Conservation (phyloP, 1,139 yeast genomes). For the Candida mesenterica region DNA sequence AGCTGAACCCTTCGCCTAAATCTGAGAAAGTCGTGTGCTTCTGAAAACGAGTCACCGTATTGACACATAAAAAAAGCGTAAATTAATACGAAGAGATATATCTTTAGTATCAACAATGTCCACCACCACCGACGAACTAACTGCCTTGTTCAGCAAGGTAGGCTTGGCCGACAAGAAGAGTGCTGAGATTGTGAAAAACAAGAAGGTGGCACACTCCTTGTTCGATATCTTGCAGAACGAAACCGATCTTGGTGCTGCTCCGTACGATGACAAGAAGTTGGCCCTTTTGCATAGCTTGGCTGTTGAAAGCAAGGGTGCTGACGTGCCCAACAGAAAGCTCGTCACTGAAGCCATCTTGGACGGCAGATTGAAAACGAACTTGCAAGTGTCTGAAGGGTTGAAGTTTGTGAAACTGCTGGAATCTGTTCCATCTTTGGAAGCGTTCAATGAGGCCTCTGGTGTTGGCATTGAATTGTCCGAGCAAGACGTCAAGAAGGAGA, state of each 20-base stretch:
- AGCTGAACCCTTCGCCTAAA: too few species aligned
- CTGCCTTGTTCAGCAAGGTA: slow-evolving; percentile 50
- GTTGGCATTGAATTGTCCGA: slow-evolving; percentile 75
- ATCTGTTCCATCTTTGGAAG: slow-evolving; percentile 36
- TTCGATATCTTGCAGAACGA: slow-evolving; percentile 53
- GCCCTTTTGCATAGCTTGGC: slow-evolving; percentile 78
- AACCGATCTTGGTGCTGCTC: slow-evolving; percentile 18
- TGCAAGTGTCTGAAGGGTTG: slow-evolving; percentile 80
- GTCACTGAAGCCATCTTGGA: slow-evolving; percentile 62
- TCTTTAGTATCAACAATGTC: neutral
- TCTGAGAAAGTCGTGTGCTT: too few species aligned
- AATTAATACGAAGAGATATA: too few species aligned
- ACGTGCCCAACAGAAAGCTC: slow-evolving; percentile 42
- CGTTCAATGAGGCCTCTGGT: slow-evolving; percentile 65
- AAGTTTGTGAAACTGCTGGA: slow-evolving; percentile 59
- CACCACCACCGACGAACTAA: slow-evolving; percentile 27
- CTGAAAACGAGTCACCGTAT: too few species aligned
- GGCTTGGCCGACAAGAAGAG: slow-evolving; percentile 74
- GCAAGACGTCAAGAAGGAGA: slow-evolving; percentile 59
- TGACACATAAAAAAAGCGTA: too few species aligned
- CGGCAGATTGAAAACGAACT: slow-evolving; percentile 61
- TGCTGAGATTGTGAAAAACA: slow-evolving; percentile 77
- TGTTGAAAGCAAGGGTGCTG: slow-evolving; percentile 52
- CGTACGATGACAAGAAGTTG: slow-evolving; percentile 48
- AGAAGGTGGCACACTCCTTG: slow-evolving; percentile 74